phyloP scores from a whole-genome alignment of 345 rosid genomes.

The Salix suchowensis region DNA sequence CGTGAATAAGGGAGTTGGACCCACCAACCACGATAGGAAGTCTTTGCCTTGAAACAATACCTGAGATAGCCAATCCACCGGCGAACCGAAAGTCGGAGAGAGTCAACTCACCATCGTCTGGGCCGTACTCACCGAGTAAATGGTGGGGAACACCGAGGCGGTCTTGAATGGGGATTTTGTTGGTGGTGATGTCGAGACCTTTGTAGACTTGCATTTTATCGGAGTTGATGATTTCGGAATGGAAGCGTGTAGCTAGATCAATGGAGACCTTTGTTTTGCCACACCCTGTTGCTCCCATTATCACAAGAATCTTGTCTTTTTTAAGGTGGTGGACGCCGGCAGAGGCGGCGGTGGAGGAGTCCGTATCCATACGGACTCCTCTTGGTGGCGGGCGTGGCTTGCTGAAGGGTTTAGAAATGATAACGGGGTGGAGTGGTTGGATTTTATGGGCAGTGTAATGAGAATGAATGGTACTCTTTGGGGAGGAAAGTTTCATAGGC shows the following conservation, averaged over 20 bases:
- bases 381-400: not conserved
- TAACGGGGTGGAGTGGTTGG: not conserved
- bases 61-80: constrained; percentile 39
- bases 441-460: not conserved
- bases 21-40: constrained; percentile 83
- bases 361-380: constrained; percentile 18
- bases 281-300: constrained; percentile 86
- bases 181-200: constrained; percentile 81
- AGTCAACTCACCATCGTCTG: constrained; percentile 47
- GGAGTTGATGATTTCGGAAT: constrained; percentile 69
- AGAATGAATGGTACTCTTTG: not conserved
- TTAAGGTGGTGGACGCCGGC: not conserved
- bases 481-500: constrained; percentile 2
- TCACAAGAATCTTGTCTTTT: constrained; percentile 60
- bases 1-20: constrained; percentile 79
- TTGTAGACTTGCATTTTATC: constrained; percentile 84
- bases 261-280: constrained; percentile 79
- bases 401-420: not conserved
- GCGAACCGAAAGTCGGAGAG: constrained; percentile 49
- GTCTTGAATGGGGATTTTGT: constrained; percentile 56
- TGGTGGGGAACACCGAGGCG: constrained; percentile 72
- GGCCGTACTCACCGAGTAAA: constrained; percentile 51
- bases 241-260: constrained; percentile 56
- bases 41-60: constrained; percentile 35
- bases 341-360: not conserved